Conservation (phyloP, 108 stramenopile genomes). For the Skeletonema costatum region DNA sequence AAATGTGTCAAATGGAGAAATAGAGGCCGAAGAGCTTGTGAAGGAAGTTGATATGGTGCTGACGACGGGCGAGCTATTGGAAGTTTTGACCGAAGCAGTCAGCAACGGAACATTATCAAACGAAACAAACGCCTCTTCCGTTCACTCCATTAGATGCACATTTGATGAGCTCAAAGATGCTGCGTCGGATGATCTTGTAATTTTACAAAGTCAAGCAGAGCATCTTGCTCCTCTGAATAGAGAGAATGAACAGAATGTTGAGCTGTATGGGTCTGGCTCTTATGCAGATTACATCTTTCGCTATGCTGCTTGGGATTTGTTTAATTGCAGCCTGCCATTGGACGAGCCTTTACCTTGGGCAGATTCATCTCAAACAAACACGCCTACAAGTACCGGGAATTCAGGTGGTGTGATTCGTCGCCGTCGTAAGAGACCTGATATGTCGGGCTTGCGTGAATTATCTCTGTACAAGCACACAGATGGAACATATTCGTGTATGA, state of each 20-base stretch:
- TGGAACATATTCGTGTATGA: slow-evolving; percentile 51
- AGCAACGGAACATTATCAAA: slow-evolving; percentile 16
- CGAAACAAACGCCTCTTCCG: not conserved
- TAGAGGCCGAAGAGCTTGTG: slow-evolving; percentile 16
- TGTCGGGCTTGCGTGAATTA: slow-evolving; percentile 63
- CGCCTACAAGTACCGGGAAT: slow-evolving; percentile 7
- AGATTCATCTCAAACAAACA: slow-evolving; percentile 12
- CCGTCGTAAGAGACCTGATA: slow-evolving; percentile 47
- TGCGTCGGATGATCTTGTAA: not conserved
- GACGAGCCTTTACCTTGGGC: slow-evolving; percentile 58
- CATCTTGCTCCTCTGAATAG: not conserved
- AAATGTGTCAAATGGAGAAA: not conserved
- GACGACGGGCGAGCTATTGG: slow-evolving; percentile 86
- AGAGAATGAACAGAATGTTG: slow-evolving; percentile 16
- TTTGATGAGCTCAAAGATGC: not conserved
- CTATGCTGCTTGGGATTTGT: slow-evolving; percentile 66
- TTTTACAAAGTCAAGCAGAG: not conserved
- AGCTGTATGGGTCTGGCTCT: slow-evolving; percentile 68
- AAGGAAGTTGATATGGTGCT: slow-evolving; percentile 95
- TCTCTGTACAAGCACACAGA: slow-evolving; percentile 58
- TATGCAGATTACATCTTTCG: slow-evolving; percentile 84
- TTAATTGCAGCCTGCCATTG: slow-evolving; percentile 43
- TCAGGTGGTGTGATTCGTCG: slow-evolving; percentile 17
- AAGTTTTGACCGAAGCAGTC: slow-evolving; percentile 64
- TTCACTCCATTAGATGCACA: slow-evolving; percentile 1